Percentiles rank a stretch among this genome's conserved stretches.
Conservation (phyloP, 2,329 filamentous ascomycete genomes). For the Raffaelea deltoideospora region DNA sequence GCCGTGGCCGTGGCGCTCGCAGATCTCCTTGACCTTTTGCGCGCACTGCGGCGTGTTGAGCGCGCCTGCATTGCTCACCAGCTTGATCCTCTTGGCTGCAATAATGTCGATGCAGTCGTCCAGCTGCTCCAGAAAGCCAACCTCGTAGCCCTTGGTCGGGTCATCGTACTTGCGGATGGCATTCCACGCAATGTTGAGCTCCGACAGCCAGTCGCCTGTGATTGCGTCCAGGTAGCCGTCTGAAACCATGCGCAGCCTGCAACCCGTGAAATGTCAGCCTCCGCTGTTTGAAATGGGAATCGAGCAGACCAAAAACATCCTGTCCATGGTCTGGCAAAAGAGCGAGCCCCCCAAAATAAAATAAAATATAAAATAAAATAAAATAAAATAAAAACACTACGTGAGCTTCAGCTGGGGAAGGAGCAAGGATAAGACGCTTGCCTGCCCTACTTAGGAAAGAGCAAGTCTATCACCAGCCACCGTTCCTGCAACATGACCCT, state of each 20-base stretch:
- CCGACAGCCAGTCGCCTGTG: slow-evolving; percentile 14
- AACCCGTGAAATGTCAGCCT: too few relatives aligned
- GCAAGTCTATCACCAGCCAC: too few relatives aligned
- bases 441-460: too few relatives aligned
- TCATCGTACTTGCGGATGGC: slow-evolving; percentile 1
- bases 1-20: background rate
- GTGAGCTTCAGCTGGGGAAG: too few relatives aligned
- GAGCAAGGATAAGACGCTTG: too few relatives aligned
- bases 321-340: too few relatives aligned
- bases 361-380: too few relatives aligned
- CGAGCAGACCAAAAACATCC: too few relatives aligned
- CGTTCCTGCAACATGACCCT: too few relatives aligned
- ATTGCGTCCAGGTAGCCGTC: slow-evolving; percentile 1
- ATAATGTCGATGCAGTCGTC: slow-evolving; percentile 7
- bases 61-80: slow-evolving; percentile 32
- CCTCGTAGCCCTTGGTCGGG: background rate
- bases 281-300: too few relatives aligned
- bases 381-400: too few relatives aligned
- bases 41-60: slow-evolving; percentile 25
- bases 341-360: too few relatives aligned
- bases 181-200: slow-evolving; percentile 13
- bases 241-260: background rate
- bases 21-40: background rate
- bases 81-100: slow-evolving; percentile 27
- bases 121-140: slow-evolving; percentile 3